A percentile compares a stretch with the other conserved stretches of the same genome.
phyloP scores from a whole-genome alignment of 306 rosid genomes.

The Casuarina glauca region DNA sequence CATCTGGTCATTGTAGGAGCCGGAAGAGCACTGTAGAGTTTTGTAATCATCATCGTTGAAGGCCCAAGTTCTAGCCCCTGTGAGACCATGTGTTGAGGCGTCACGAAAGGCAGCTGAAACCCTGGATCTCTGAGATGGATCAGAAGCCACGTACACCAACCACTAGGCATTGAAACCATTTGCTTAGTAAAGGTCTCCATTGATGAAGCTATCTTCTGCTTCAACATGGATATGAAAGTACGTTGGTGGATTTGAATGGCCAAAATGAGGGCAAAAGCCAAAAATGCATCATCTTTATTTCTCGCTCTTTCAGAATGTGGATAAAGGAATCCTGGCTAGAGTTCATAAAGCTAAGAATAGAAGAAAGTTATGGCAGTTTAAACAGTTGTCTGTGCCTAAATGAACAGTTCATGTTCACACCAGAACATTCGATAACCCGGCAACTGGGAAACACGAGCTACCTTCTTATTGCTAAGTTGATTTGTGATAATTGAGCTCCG shows the following conservation, averaged over 20 bases:
- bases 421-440: too few relatives aligned
- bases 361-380: slow-evolving; percentile 22
- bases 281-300: slow-evolving; percentile 57
- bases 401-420: too few relatives aligned
- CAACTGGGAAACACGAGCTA: too few relatives aligned
- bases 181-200: slow-evolving; percentile 79
- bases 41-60: slow-evolving; percentile 89
- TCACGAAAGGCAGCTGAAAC: slow-evolving; percentile 68
- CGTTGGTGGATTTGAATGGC: slow-evolving; percentile 43
- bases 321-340: slow-evolving; percentile 1
- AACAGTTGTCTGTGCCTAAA: slow-evolving; percentile 11
- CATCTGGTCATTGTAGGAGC: slow-evolving; percentile 78
- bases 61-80: slow-evolving; percentile 95
- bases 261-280: slow-evolving; percentile 41
- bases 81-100: slow-evolving; percentile 73
- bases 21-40: slow-evolving; percentile 80
- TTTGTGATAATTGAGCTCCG: too few relatives aligned
- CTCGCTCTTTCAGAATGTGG: slow-evolving; percentile 12
- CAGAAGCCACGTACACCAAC: slow-evolving; percentile 81
- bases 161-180: slow-evolving; percentile 95
- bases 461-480: too few relatives aligned
- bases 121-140: slow-evolving; percentile 76
- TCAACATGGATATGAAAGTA: slow-evolving; percentile 37
- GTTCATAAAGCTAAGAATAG: slow-evolving; percentile 21
- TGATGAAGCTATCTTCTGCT: slow-evolving; percentile 68